Conservation (phyloP, 75 land plant species). For the Azolla pinnata region DNA sequence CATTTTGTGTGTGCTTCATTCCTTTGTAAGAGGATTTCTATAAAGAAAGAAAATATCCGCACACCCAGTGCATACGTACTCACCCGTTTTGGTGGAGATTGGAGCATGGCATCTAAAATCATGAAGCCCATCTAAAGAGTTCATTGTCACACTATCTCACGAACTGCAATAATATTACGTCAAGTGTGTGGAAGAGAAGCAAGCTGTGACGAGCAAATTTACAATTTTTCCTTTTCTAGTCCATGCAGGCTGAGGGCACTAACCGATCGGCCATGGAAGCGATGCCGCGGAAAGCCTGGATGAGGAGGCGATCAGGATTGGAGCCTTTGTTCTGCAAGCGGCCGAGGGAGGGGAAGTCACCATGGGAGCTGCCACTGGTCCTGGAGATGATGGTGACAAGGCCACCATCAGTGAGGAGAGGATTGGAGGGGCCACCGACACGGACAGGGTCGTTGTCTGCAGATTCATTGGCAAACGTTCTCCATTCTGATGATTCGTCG, state of each 20-base stretch:
- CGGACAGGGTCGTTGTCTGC: constrained; percentile 34
- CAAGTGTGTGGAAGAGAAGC: no score
- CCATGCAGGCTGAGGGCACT: constrained; percentile 2
- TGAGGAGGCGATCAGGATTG: constrained; percentile 33
- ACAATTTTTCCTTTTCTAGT: no score
- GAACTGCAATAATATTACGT: no score
- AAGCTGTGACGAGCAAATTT: no score
- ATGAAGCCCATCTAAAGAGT: no score
- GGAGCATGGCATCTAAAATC: no score
- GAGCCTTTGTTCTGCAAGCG: constrained; percentile 32
- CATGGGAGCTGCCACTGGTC: constrained; percentile 27
- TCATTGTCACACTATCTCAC: no score
- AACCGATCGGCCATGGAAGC: constrained; percentile 39
- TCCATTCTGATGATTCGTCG: constrained; percentile 28
- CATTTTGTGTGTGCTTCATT: no score
- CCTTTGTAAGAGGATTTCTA: no score
- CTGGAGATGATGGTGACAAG: constrained; percentile 33
- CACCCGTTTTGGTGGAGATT: no score
- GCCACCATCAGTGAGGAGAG: constrained; percentile 41
- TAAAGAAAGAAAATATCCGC: no score
- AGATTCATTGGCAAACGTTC: constrained; percentile 27
- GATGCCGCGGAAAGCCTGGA: constrained; percentile 31
- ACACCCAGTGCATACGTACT: no score
- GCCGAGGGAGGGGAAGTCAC: constrained; percentile 29
- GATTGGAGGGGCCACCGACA: constrained; percentile 38